phyloP scores from a whole-genome alignment of 306 rosid genomes.

The Astragalus membranaceus region DNA sequence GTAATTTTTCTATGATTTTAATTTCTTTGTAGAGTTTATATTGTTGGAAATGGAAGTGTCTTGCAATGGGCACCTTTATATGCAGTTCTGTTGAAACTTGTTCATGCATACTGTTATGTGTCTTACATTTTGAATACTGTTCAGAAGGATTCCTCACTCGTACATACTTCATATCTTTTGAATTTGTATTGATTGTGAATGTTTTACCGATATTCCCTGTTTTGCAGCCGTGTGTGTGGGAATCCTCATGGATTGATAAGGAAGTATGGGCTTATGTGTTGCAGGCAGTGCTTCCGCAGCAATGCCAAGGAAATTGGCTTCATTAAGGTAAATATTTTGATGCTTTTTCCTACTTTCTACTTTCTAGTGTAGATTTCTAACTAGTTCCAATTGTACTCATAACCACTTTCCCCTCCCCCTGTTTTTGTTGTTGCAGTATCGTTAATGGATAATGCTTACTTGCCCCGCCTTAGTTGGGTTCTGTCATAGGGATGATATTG shows the following conservation, averaged over 20 bases:
- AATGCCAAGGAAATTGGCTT: conserved; percentile 97
- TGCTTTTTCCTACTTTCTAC: background rate
- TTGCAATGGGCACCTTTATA: background rate
- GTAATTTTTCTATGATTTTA: background rate
- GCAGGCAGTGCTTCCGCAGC: conserved; percentile 98
- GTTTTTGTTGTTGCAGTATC: conserved; percentile 50
- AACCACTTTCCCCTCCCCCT: background rate
- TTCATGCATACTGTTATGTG: background rate
- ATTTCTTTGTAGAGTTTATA: background rate
- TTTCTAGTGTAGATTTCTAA: background rate
- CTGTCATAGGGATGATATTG: conserved; percentile 6
- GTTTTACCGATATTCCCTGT: background rate
- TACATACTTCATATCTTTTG: background rate
- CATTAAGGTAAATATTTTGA: conserved; percentile 51
- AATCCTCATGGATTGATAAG: conserved; percentile 87
- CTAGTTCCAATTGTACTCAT: background rate
- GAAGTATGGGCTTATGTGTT: conserved; percentile 90
- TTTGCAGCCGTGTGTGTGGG: conserved; percentile 59
- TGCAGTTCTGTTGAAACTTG: background rate
- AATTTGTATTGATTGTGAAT: background rate
- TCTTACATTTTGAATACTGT: background rate
- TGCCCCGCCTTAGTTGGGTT: background rate
- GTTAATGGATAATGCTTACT: conserved; percentile 23
- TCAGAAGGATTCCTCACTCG: background rate
- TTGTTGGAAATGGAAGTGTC: background rate